A percentile compares a stretch with the other conserved stretches of the same genome.
These are phyloP conservation scores for Prunus dulcis DNA, from an alignment of 306 rosid genomes.

Conservation along the genomic window DNA sequence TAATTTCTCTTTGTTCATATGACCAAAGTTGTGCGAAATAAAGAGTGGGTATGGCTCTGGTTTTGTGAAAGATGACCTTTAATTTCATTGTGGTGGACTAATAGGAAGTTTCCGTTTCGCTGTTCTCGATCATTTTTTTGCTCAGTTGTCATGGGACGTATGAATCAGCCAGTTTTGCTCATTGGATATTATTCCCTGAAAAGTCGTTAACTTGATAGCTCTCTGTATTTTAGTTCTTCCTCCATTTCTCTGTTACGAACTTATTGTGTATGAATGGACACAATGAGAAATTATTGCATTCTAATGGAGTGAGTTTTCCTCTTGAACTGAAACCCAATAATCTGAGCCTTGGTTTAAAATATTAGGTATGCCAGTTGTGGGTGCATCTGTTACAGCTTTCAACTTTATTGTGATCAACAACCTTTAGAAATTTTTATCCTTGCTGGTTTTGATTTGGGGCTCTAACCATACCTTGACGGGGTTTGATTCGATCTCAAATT, in stretches of 20 bases:
- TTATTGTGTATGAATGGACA: slow-evolving; percentile 12
- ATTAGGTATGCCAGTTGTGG: background rate
- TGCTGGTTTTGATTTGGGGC: background rate
- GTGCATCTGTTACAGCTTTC: background rate
- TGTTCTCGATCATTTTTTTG: slow-evolving; percentile 36
- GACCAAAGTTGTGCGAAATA: slow-evolving; percentile 45
- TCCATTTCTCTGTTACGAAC: slow-evolving; percentile 17
- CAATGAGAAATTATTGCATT: background rate
- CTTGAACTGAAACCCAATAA: background rate
- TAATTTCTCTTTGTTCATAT: slow-evolving; percentile 60
- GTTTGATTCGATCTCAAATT: too few species aligned
- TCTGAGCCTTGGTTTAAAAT: background rate
- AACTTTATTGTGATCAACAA: too few species aligned
- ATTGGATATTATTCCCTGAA: slow-evolving; percentile 28
- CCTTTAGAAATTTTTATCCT: background rate
- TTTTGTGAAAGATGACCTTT: slow-evolving; percentile 37
- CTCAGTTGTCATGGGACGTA: slow-evolving; percentile 39
- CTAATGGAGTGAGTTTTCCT: background rate
- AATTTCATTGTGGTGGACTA: slow-evolving; percentile 43
- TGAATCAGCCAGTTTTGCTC: slow-evolving; percentile 36
- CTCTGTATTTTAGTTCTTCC: slow-evolving; percentile 31
- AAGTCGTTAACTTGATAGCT: slow-evolving; percentile 29
- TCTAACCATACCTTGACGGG: background rate
- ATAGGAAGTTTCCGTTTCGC: slow-evolving; percentile 35
- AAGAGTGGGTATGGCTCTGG: slow-evolving; percentile 48